Percentiles rank a stretch among this genome's conserved stretches.
phyloP scores from a whole-genome alignment of 805 yeast genomes.

The Zygosaccharomyces gambellarensis region DNA sequence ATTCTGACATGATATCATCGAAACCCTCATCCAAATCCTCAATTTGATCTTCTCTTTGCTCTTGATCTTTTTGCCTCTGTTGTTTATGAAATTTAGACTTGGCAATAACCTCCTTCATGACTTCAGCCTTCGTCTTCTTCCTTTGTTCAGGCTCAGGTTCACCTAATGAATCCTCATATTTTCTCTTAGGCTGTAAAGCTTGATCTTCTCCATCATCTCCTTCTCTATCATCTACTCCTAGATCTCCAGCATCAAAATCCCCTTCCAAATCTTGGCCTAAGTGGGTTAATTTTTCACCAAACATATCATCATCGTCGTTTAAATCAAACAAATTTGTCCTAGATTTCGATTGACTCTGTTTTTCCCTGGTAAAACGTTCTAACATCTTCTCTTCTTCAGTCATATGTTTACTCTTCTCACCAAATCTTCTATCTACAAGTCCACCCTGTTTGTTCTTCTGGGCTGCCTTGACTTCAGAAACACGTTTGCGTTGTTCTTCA shows the following conservation, averaged over 20 bases:
- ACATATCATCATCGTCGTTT: conserved; percentile 53
- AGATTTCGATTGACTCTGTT: conserved; percentile 55
- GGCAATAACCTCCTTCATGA: conserved; percentile 80
- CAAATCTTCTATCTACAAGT: conserved; percentile 81
- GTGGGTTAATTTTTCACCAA: conserved; percentile 60
- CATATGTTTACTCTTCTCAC: conserved; percentile 68
- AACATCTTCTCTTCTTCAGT: conserved; percentile 92
- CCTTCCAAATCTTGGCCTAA: conserved; percentile 65
- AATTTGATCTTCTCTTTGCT: conserved; percentile 54
- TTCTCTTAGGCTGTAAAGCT: conserved; percentile 23
- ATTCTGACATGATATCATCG: conserved; percentile 60
- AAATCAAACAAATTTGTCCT: conserved; percentile 63
- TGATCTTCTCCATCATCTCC: conserved; percentile 34
- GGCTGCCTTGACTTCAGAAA: conserved; percentile 61
- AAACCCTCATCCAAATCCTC: conserved; percentile 68
- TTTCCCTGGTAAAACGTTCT: conserved; percentile 87
- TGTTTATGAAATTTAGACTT: conserved; percentile 74
- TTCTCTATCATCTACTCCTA: conserved; percentile 37
- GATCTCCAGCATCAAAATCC: conserved; percentile 47
- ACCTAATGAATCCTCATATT: conserved; percentile 38
- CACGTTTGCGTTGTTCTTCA: conserved; percentile 55
- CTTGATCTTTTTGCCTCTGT: conserved; percentile 65
- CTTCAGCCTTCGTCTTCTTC: conserved; percentile 76
- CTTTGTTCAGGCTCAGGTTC: conserved; percentile 41
- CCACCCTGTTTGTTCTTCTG: conserved; percentile 72